Evolutionary conservation across 176 grass and related monocot species (phyloP).

Genomic region (Oryza longistaminata): DNA sequence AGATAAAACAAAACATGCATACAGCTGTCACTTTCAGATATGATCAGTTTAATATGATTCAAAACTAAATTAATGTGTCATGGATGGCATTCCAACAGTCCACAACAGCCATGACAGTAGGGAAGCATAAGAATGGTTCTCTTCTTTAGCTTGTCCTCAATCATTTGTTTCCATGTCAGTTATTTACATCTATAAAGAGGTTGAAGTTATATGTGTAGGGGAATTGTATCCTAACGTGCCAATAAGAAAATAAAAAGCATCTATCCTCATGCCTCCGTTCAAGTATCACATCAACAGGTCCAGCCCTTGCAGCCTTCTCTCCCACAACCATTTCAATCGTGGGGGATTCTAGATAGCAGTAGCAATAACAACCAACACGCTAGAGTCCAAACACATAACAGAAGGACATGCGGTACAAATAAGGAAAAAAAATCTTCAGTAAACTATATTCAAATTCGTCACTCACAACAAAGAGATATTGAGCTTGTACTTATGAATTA

Average conservation of each 20-base stretch:
- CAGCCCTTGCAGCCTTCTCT: not conserved
- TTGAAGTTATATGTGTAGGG: not conserved
- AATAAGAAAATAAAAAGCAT: conserved; percentile 1
- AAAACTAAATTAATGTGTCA: not conserved
- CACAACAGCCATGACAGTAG: not conserved
- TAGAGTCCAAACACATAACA: not conserved
- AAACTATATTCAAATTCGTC: not conserved
- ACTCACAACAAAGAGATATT: not conserved
- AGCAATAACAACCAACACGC: not conserved
- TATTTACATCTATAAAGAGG: not conserved
- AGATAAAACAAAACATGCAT: not conserved
- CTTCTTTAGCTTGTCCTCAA: not conserved
- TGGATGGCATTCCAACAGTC: not conserved
- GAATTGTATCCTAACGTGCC: not conserved
- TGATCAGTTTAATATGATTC: not conserved
- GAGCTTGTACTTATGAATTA: not conserved
- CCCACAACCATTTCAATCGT: not conserved
- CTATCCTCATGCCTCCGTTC: not conserved
- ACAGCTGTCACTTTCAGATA: not conserved
- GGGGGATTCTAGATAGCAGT: not conserved
- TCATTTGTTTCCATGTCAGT: conserved; percentile 1
- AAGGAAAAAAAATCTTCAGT: not conserved
- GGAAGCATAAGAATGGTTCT: not conserved
- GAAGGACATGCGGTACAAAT: not conserved
- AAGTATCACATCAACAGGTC: not conserved